phyloP scores from a whole-genome alignment of 495 filamentous ascomycete species.

The Penicillium ucsense region DNA sequence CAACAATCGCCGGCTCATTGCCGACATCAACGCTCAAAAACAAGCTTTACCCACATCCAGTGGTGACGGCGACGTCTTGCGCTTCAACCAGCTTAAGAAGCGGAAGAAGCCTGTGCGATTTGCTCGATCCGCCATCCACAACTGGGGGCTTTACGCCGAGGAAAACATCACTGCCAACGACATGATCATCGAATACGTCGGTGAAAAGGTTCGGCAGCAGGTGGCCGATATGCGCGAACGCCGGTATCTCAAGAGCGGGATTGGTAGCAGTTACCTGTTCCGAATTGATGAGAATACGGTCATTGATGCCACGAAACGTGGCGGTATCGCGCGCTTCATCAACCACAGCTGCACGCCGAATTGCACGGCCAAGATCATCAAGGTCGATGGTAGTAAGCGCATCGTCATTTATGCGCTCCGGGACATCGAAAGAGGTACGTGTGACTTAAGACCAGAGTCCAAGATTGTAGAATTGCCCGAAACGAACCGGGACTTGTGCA shows the following conservation, averaged over 20 bases:
- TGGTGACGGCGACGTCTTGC: constrained; percentile 77
- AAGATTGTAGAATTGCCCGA: too few species aligned
- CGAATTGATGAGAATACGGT: constrained; percentile 96
- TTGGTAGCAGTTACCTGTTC: constrained; percentile 96
- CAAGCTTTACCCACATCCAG: constrained; percentile 58
- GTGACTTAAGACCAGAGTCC: background rate
- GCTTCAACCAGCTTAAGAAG: constrained; percentile 99
- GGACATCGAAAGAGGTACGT: constrained; percentile 90
- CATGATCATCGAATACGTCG: constrained; percentile 99
- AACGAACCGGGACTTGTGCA: too few species aligned
- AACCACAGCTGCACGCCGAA: constrained; percentile 98
- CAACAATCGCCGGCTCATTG: constrained; percentile 87
- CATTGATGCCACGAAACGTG: constrained; percentile 96
- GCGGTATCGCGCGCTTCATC: constrained; percentile 96
- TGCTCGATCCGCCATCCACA: constrained; percentile 94
- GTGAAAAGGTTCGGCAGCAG: constrained; percentile 91
- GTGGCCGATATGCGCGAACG: constrained; percentile 91
- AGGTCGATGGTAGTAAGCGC: constrained; percentile 95
- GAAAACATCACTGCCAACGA: constrained; percentile 96
- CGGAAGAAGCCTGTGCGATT: constrained; percentile 99
- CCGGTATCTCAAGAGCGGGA: constrained; percentile 88
- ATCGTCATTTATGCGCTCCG: constrained; percentile 97
- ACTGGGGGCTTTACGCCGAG: constrained; percentile 96
- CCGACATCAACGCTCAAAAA: constrained; percentile 90
- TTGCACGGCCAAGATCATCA: constrained; percentile 99